Evolutionary conservation across 129 eudicot genomes (phyloP).

Genomic region (Rutidosis leptorrhynchoides): DNA sequence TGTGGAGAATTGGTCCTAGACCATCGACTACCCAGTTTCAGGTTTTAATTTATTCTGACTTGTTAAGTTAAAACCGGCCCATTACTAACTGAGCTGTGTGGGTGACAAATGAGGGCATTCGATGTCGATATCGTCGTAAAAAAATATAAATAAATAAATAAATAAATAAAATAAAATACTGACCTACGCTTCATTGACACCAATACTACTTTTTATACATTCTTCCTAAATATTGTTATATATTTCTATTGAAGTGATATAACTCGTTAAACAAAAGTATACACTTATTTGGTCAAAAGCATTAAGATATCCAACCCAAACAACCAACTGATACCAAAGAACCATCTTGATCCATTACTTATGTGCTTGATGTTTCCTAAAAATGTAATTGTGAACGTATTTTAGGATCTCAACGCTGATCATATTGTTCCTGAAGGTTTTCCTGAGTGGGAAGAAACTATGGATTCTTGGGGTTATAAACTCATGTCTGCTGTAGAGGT

Average conservation of each 20-base stretch:
- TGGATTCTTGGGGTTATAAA: slow-evolving; percentile 83
- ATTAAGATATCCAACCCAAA: no score
- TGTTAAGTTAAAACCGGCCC: no score
- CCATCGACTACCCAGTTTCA: slow-evolving; percentile 66
- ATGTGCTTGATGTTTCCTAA: not conserved
- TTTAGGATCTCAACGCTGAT: slow-evolving; percentile 72
- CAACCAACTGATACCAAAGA: not conserved
- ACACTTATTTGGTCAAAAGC: not conserved
- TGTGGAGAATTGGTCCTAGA: slow-evolving; percentile 92
- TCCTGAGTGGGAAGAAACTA: slow-evolving; percentile 75
- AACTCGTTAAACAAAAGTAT: not conserved
- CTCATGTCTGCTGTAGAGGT: slow-evolving; percentile 80
- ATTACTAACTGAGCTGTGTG: no score
- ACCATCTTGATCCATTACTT: not conserved
- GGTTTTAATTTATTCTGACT: slow-evolving; percentile 32
- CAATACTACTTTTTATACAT: not conserved
- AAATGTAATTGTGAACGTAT: not conserved
- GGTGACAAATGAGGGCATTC: no score
- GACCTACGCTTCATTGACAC: no score
- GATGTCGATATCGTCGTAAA: no score
- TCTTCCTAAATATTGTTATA: not conserved
- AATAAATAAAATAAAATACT: no score
- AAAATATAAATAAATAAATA: no score
- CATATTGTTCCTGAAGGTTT: slow-evolving; percentile 86
- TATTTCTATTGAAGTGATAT: not conserved